Percentiles rank a stretch among this genome's conserved stretches.
Evolutionary conservation across 2,329 filamentous ascomycete species (phyloP).

Genomic region (Sphaerulina vaccinii): DNA sequence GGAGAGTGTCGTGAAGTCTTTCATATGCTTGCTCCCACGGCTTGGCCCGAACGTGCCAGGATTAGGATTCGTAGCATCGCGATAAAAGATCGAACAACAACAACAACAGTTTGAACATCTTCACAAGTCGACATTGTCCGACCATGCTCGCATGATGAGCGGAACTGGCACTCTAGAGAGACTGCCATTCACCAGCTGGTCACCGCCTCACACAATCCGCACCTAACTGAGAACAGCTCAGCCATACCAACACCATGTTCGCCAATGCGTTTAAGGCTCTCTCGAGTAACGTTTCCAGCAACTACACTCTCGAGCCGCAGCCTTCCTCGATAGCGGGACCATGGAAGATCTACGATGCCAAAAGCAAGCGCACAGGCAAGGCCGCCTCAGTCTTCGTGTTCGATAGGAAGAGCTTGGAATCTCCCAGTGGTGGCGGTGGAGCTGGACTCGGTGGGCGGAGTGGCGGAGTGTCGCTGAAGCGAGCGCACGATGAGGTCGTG

Average conservation of each 20-base stretch:
- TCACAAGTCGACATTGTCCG: not conserved
- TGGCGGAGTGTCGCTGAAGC: conserved; percentile 69
- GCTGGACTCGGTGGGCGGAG: conserved; percentile 54
- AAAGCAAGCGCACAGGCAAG: conserved; percentile 92
- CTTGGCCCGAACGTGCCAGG: too few relatives aligned
- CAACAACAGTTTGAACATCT: not conserved
- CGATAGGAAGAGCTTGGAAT: conserved; percentile 81
- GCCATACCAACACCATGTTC: conserved; percentile 77
- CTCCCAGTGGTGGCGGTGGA: conserved; percentile 54
- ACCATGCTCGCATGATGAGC: not conserved
- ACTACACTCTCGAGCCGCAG: conserved; percentile 78
- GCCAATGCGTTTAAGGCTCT: conserved; percentile 92
- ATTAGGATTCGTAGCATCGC: too few relatives aligned
- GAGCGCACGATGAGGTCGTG: conserved; percentile 81
- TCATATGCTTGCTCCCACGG: too few relatives aligned
- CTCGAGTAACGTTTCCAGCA: conserved; percentile 85
- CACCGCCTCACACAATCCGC: not conserved
- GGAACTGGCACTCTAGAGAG: not conserved
- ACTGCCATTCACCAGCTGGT: not conserved
- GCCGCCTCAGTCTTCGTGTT: conserved; percentile 90
- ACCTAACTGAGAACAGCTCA: not conserved
- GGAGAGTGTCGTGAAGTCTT: too few relatives aligned
- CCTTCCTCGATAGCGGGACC: conserved; percentile 80
- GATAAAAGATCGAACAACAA: not conserved
- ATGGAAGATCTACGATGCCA: conserved; percentile 97